Base-by-base conservation (phyloP, 164 flowering plant species). In the Amborella trichopoda region DNA sequence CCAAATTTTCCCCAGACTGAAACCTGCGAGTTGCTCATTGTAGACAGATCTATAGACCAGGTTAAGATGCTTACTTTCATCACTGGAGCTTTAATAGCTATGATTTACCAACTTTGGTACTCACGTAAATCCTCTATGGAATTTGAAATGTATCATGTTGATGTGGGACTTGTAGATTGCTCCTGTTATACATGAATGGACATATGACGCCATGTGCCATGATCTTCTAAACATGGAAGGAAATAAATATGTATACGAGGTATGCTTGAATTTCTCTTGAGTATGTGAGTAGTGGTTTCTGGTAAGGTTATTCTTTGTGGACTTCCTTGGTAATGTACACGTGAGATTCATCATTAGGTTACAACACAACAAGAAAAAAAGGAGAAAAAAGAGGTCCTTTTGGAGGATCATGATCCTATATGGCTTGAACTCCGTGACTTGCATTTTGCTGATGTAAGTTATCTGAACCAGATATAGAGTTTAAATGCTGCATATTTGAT, bases 161-260 rank as follows among this genome's bases (percentile, higher is more conserved):
- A n/a, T n/a, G n/a, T n/a, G 57, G 30, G 45, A 28, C 33, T 32
- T 67, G 23, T 58, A 93, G 97, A 81, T 93, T 69, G 95, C 99
- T 47, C 99, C 99, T 39, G 63, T 93, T 37, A 93, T 93, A 43
- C 99, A 93, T 74, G 99, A 88, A 65, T 93, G 99, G 99, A 88
- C 97, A 5, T 93, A 93, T 65, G 99, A 88, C 75, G 95, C 99
- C 32, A 93, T 93, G 91, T 85, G 97, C 63, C 97, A 79, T 67
- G 97, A 93, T 65, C 67, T 93, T 33, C 67, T 93, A 19, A 72
- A 75, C 48, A 68, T 93, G 83, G 96, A 93, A 3, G 99, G 99
- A 55, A 88, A 85, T 54, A 93, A 88, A 68, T 88, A 81, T 64
- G 83, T 81, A 10, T 74, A 85, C 26, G 99, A 88, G 93, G 99